phyloP scores from a whole-genome alignment of 1,284 basidiomycete genomes.

The Schizophyllum amplum region DNA sequence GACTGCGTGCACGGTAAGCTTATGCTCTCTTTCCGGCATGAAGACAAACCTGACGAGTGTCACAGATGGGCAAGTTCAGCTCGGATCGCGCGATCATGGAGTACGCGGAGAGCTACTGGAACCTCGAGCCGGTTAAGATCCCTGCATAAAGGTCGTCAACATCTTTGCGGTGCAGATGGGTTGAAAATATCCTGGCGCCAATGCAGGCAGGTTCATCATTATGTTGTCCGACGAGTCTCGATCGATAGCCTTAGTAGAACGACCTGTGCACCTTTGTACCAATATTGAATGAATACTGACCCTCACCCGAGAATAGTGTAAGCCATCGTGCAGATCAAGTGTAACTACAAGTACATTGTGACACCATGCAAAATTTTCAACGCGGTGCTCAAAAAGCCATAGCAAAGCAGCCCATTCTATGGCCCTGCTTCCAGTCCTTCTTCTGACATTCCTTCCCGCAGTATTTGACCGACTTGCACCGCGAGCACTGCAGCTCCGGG shows the following conservation, averaged over 20 bases:
- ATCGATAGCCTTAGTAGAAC: no score
- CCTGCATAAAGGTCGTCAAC: not conserved
- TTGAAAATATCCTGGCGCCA: no score
- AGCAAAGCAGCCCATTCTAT: conserved; percentile 13
- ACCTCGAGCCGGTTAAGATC: conserved; percentile 44
- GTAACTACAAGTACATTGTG: no score
- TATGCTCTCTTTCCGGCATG: not conserved
- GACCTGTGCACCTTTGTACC: no score
- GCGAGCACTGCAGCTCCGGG: conserved; percentile 11
- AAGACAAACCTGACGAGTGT: not conserved
- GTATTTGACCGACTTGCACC: conserved; percentile 14
- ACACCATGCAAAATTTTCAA: no score
- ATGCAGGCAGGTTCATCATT: no score
- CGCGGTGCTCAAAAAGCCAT: conserved; percentile 10
- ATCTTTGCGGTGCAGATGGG: no score
- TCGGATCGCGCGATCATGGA: conserved; percentile 86
- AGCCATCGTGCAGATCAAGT: no score
- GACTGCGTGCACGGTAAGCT: conserved; percentile 64
- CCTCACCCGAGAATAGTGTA: no score
- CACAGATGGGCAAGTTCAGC: conserved; percentile 92
- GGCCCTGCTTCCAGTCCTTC: conserved; percentile 17
- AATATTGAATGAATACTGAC: no score
- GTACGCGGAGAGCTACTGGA: conserved; percentile 81
- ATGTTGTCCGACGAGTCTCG: no score
- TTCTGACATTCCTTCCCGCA: conserved; percentile 13